Evolutionary conservation across 1,284 basidiomycete species (phyloP).

Genomic region (Cutaneotrichosporon cutaneum): DNA sequence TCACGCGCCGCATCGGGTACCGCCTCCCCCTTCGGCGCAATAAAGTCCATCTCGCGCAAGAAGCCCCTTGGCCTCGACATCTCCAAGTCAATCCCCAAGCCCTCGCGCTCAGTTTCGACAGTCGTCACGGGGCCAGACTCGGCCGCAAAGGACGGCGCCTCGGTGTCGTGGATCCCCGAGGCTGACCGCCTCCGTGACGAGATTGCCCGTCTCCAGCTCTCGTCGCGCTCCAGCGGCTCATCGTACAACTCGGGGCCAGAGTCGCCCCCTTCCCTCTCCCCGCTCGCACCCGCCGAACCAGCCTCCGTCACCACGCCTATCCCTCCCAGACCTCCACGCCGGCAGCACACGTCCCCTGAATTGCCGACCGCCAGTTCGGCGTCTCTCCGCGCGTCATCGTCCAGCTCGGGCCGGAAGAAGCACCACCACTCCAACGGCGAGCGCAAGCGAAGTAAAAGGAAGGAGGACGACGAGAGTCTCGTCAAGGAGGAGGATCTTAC

Average conservation of each 20-base stretch:
- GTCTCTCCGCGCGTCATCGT: neutral
- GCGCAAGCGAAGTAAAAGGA: conserved; percentile 32
- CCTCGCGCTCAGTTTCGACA: conserved; percentile 20
- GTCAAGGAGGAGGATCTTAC: conserved; percentile 77
- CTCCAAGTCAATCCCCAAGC: conserved; percentile 43
- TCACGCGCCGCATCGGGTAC: neutral
- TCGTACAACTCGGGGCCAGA: conserved; percentile 26
- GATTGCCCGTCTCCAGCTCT: conserved; percentile 58
- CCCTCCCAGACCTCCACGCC: conserved; percentile 23
- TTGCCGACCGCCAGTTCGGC: conserved; percentile 17
- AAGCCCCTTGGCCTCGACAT: conserved; percentile 51
- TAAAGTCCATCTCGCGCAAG: conserved; percentile 48
- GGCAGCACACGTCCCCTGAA: conserved; percentile 16
- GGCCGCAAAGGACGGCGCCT: conserved; percentile 21
- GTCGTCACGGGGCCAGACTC: conserved; percentile 19
- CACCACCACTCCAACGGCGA: conserved; percentile 30
- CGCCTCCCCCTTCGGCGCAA: conserved; percentile 18
- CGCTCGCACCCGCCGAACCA: conserved; percentile 14
- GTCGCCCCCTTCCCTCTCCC: conserved; percentile 23
- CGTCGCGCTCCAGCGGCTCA: conserved; percentile 59
- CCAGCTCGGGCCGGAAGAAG: conserved; percentile 26
- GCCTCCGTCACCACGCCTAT: too few species aligned
- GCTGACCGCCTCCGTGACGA: conserved; percentile 53
- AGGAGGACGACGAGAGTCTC: conserved; percentile 67
- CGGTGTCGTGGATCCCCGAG: conserved; percentile 50